These are phyloP conservation scores for Globisporangium emineosum DNA, from an alignment of 352 stramenopile genomes.

Conservation along the genomic window DNA sequence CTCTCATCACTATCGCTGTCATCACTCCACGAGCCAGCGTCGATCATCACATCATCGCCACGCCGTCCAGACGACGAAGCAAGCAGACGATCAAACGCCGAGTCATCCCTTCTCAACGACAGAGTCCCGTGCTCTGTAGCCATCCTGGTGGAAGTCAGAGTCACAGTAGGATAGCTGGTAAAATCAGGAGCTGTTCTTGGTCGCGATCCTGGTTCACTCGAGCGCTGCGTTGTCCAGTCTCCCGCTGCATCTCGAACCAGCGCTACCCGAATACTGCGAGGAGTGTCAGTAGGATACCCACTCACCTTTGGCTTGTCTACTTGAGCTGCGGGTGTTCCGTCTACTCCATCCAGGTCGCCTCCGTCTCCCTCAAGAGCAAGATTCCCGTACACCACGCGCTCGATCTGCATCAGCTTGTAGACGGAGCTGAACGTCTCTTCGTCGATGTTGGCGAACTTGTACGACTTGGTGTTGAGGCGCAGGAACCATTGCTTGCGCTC, in stretches of 20 bases:
- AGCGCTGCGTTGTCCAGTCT: neutral
- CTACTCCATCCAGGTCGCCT: neutral
- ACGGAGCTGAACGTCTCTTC: constrained; percentile 10
- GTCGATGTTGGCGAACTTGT: constrained; percentile 12
- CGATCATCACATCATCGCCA: constrained; percentile 4
- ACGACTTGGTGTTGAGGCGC: constrained; percentile 7
- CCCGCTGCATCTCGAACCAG: neutral
- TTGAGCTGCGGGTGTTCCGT: neutral
- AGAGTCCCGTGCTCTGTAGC: neutral
- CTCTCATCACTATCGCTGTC: constrained; percentile 6
- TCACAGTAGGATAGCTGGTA: neutral
- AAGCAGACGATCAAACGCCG: constrained; percentile 5
- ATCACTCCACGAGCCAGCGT: constrained; percentile 1
- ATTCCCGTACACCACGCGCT: neutral
- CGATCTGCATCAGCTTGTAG: constrained; percentile 7
- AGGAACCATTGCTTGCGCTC: constrained; percentile 13
- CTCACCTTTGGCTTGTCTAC: no score
- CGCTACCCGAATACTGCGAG: neutral
- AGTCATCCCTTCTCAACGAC: neutral
- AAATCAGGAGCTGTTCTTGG: neutral
- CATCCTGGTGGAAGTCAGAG: neutral
- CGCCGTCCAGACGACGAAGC: neutral
- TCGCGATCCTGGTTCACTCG: neutral
- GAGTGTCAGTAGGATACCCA: no score
- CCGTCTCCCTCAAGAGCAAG: neutral